Conservation (phyloP, 306 rosid genomes). For the Betula pendula region DNA sequence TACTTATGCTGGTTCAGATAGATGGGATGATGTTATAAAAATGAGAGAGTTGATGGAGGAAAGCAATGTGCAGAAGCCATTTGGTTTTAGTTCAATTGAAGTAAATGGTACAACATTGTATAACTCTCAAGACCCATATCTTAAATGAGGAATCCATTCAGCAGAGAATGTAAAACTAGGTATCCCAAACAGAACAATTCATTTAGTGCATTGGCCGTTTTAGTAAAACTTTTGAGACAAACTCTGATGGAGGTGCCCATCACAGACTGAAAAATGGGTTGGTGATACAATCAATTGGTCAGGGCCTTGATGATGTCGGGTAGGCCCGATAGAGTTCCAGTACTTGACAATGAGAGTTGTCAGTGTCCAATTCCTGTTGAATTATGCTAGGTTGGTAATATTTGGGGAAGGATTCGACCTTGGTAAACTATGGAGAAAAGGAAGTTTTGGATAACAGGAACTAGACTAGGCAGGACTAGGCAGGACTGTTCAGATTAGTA, state of each 20-base stretch:
- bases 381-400: background rate
- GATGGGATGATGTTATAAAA: constrained; percentile 84
- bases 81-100: constrained; percentile 74
- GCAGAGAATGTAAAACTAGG: background rate
- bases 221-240: background rate
- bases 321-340: background rate
- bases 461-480: background rate
- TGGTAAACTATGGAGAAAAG: background rate
- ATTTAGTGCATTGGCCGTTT: background rate
- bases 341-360: background rate
- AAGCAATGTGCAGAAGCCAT: constrained; percentile 69
- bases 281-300: background rate
- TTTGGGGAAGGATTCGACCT: background rate
- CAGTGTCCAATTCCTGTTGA: background rate
- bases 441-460: background rate
- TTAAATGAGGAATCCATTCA: background rate
- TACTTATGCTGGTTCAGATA: constrained; percentile 63
- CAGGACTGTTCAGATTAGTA: background rate
- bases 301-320: background rate
- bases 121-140: constrained; percentile 22
- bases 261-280: background rate
- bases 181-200: background rate
- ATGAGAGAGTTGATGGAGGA: constrained; percentile 70
- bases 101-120: constrained; percentile 30
- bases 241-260: background rate